Evolutionary conservation across 176 grass and related monocot species (phyloP), one percentile per base, ranked within the genome.

Genomic region (Cenchrus americanus): DNA sequence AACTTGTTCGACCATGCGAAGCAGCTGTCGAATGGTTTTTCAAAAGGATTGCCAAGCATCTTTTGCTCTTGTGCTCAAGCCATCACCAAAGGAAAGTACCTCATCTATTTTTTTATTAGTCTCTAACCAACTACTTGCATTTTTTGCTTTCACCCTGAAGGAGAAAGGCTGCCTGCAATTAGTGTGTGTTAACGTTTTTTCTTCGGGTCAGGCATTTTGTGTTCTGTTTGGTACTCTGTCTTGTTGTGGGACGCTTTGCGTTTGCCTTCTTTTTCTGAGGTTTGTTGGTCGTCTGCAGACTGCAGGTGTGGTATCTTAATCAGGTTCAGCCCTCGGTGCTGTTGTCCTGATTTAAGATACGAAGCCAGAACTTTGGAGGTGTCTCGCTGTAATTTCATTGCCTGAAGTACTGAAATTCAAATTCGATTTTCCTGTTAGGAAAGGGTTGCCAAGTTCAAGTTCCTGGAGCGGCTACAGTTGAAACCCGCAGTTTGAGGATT

Each of bases 51-150:
- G 59, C 6, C 15, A 86, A 79, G 73, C 14, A 90, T 86, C 66
- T 61, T 86, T 86, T 86, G 88, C 73, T 83, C 19, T 66, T 60
- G 14, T 86, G 74, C 67, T 61, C 43, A 83, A 83, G 80, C 53
- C 79, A 59, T 73, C 88, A 79, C 84, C 84, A 79, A 61, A 61
- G 47, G 2, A 15, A 5, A 47, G 79, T 78, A 73, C 78, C 73
- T 47, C 57, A 61, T 30, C 54, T 21, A 57, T 21, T 57, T 21
- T 58, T 21, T 30, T 42, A 5, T 34, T 58, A 10, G 17, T 42
- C 5, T 23, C 32, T 62, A 54, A 69, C 71, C 66, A 71, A 72
- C 32, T 32, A 37, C 46, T 42, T 40, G 21, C 58, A 11, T 80
- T 64, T 83, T 78, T 23, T 23, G 58, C 58, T 61, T 61, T 61